Base-by-base conservation (phyloP, 495 filamentous ascomycete species). In the Podospora pseudocomata region DNA sequence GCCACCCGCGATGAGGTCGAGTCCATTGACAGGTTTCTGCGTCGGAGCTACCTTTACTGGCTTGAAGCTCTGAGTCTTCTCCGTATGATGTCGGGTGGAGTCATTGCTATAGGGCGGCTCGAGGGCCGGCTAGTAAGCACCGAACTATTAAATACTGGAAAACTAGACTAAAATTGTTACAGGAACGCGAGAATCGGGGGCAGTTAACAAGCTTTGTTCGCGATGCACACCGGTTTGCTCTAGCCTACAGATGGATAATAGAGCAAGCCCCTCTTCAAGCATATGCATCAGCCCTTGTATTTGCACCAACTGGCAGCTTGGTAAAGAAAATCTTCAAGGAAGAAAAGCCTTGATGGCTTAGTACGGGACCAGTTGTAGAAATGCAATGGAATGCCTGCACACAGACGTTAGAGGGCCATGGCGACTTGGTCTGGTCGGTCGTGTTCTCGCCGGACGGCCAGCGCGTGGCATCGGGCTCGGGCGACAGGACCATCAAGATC, bases 161-260 rank as follows among this genome's bases (percentile, higher is more conserved):
- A 0, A 23, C 2, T 34, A 64, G 7, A 39, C 65, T 67, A 67
- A 67, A n/a, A 62, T 15, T 20, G 44, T 28, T 28, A 59, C 55
- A 67, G 65, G 65, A 23, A 15, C 59, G 30, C n/a, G 53, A 34
- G 49, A 60, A 63, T 63, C 64, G 18, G 7, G 39, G 19, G 6
- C 28, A 68, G 0, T 11, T 72, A n/a, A 63, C 60, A 44, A 64
- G 34, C 15, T 64, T 73, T 53, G 23, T 73, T 20, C 56, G 61
- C 44, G 59, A 74, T 68, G 67, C 67, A 2, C 68, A 64, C 28
- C 70, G 76, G 26, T 80, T 83, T 66, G 65, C 76, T 49, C 69
- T 70, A 15, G 68, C 70, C 27, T 69, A 70, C 30, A 70, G 66
- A 55, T 20, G 1, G 32, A 53, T 68, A 15, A 77, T 81, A 65